phyloP scores from a whole-genome alignment of 2,329 filamentous ascomycete genomes.

The Ascochyta lentis region DNA sequence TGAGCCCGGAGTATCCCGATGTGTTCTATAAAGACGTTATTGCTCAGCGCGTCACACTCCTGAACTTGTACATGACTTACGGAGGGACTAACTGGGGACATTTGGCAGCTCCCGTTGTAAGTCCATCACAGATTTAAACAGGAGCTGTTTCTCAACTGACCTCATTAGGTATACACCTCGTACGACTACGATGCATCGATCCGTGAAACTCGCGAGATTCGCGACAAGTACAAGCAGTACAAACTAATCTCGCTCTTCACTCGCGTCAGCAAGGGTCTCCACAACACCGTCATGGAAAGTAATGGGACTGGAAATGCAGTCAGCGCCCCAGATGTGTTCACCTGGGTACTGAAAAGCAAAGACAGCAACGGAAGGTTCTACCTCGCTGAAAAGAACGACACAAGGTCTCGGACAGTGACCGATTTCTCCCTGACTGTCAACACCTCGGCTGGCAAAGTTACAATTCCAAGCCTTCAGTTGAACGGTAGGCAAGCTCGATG shows the following conservation, averaged over 20 bases:
- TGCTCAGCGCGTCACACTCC: constrained; percentile 57
- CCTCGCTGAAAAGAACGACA: constrained; percentile 56
- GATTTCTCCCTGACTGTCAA: constrained; percentile 57
- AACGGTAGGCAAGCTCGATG: constrained; percentile 62
- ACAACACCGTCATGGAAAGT: constrained; percentile 61
- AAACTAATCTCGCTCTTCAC: constrained; percentile 64
- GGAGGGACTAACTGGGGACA: constrained; percentile 66
- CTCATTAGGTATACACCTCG: constrained; percentile 52
- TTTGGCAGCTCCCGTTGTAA: constrained; percentile 45
- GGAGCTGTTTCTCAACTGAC: not conserved
- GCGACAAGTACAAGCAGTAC: constrained; percentile 61
- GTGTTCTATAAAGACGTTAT: constrained; percentile 65
- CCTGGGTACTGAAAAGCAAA: constrained; percentile 61
- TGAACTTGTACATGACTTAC: constrained; percentile 61
- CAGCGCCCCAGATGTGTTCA: constrained; percentile 52
- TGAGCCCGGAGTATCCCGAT: constrained; percentile 58
- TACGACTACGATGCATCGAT: constrained; percentile 59
- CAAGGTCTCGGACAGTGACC: constrained; percentile 53
- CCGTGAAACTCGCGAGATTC: constrained; percentile 61
- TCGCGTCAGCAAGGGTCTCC: constrained; percentile 57
- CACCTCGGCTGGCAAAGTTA: constrained; percentile 55
- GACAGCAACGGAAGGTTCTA: constrained; percentile 60
- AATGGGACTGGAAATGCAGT: constrained; percentile 60
- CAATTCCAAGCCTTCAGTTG: constrained; percentile 57
- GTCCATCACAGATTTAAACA: not conserved